phyloP scores from a whole-genome alignment of 768 basidiomycete species.

The Pisolithus sp. region DNA sequence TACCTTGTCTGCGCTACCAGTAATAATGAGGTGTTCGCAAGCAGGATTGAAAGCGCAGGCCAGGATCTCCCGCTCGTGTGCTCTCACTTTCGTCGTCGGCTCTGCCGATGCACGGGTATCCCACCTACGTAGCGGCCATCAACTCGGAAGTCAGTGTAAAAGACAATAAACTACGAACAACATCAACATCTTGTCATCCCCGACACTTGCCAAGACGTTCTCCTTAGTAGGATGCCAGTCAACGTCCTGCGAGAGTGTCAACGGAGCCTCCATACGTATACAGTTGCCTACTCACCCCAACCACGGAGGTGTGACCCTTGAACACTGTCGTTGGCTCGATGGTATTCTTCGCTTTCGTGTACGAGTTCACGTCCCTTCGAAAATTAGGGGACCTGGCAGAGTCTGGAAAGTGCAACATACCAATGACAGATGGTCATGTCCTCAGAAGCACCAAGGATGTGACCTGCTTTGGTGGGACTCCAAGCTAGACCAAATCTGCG shows the following conservation, averaged over 20 bases:
- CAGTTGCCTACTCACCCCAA: slow-evolving; percentile 58
- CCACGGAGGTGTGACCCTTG: slow-evolving; percentile 84
- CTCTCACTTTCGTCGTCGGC: slow-evolving; percentile 67
- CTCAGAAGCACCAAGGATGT: slow-evolving; percentile 88
- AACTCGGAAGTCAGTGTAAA: background rate
- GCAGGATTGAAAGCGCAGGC: slow-evolving; percentile 87
- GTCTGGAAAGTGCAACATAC: slow-evolving; percentile 30
- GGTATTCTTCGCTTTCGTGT: slow-evolving; percentile 66
- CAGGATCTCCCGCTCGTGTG: slow-evolving; percentile 88
- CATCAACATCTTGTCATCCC: slow-evolving; percentile 92
- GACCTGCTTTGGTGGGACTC: slow-evolving; percentile 78
- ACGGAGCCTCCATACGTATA: background rate
- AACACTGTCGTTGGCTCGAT: slow-evolving; percentile 84
- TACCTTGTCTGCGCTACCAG: slow-evolving; percentile 93
- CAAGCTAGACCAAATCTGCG: slow-evolving; percentile 89
- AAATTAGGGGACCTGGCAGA: background rate
- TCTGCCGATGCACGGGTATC: slow-evolving; percentile 75
- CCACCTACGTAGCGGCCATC: slow-evolving; percentile 56
- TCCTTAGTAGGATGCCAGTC: slow-evolving; percentile 88
- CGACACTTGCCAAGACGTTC: slow-evolving; percentile 87
- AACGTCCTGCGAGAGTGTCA: slow-evolving; percentile 61
- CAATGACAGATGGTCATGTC: slow-evolving; percentile 96
- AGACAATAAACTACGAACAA: slow-evolving; percentile 49
- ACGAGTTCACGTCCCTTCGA: slow-evolving; percentile 85
- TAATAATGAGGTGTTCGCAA: slow-evolving; percentile 71